A percentile compares a stretch with the other conserved stretches of the same genome.
Evolutionary conservation across 1,284 basidiomycete species (phyloP).

Genomic region (Puccinia coronata): DNA sequence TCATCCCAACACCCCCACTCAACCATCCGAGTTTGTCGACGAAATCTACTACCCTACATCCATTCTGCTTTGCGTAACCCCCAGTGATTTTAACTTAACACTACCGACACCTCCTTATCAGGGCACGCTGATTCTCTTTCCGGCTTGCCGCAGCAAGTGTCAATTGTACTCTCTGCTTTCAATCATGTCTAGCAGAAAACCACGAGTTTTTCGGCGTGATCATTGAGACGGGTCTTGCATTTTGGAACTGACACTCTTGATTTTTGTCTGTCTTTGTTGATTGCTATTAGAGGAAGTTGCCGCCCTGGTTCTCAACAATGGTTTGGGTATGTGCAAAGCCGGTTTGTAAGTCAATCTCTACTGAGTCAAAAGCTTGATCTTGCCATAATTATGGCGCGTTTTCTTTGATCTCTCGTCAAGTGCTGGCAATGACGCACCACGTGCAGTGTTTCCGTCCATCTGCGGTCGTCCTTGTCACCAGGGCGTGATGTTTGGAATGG

Average conservation of each 20-base stretch:
- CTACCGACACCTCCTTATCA: too few species aligned
- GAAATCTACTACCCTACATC: too few species aligned
- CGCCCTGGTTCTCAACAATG: conserved; percentile 59
- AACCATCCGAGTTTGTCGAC: too few species aligned
- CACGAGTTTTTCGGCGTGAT: background rate
- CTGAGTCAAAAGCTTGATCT: background rate
- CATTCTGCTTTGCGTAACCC: too few species aligned
- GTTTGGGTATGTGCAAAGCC: conserved; percentile 82
- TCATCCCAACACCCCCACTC: too few species aligned
- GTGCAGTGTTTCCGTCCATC: conserved; percentile 78
- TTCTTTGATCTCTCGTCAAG: background rate
- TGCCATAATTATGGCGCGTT: background rate
- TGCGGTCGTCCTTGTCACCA: conserved; percentile 89
- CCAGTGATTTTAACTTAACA: too few species aligned
- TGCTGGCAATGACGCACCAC: conserved; percentile 73
- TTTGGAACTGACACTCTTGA: conserved; percentile 23
- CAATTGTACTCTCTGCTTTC: background rate
- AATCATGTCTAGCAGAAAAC: background rate
- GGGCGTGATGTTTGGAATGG: conserved; percentile 77
- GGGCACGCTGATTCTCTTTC: background rate
- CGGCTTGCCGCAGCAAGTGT: background rate
- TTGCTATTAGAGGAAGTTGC: conserved; percentile 56
- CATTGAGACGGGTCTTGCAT: background rate
- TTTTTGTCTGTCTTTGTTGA: background rate
- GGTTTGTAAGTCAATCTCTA: conserved; percentile 60